phyloP scores from a whole-genome alignment of 1,284 basidiomycete species.

The Psilocybe mexicana region DNA sequence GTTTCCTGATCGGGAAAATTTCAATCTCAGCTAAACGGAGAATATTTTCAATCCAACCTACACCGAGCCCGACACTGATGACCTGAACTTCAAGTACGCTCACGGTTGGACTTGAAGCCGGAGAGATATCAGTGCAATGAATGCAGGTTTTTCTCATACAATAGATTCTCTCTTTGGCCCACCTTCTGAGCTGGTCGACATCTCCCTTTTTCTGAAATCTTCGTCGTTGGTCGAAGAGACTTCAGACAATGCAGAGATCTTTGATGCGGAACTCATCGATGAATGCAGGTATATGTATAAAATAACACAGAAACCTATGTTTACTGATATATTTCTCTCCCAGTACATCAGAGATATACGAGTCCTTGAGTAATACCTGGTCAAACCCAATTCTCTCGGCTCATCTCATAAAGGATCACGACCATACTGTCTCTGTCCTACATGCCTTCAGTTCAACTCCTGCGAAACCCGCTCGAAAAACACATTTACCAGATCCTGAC shows the following conservation, averaged over 20 bases:
- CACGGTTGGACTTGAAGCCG: too few species aligned
- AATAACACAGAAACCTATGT: neutral
- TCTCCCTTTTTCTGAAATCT: constrained; percentile 43
- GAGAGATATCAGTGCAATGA: constrained; percentile 26
- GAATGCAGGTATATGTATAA: constrained; percentile 43
- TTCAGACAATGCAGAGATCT: neutral
- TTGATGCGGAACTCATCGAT: constrained; percentile 32
- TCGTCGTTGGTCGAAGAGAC: constrained; percentile 1
- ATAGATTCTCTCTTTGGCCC: constrained; percentile 55
- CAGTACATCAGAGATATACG: constrained; percentile 58
- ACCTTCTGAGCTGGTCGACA: constrained; percentile 48
- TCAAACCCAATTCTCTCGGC: constrained; percentile 58
- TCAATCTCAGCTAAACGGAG: too few species aligned
- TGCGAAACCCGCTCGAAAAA: constrained; percentile 45
- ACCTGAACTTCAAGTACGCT: too few species aligned
- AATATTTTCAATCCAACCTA: neutral
- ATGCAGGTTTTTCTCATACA: constrained; percentile 32
- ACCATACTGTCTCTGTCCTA: constrained; percentile 46
- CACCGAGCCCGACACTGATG: too few species aligned
- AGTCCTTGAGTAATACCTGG: constrained; percentile 48
- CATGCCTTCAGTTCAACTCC: constrained; percentile 38
- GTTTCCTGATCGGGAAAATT: too few species aligned
- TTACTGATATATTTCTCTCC: neutral
- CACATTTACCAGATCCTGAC: constrained; percentile 31
- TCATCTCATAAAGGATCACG: constrained; percentile 55